Percentiles rank a stretch among this genome's conserved stretches.
phyloP scores from a whole-genome alignment of 2,329 filamentous ascomycete genomes.

The Penicillium paneum region DNA sequence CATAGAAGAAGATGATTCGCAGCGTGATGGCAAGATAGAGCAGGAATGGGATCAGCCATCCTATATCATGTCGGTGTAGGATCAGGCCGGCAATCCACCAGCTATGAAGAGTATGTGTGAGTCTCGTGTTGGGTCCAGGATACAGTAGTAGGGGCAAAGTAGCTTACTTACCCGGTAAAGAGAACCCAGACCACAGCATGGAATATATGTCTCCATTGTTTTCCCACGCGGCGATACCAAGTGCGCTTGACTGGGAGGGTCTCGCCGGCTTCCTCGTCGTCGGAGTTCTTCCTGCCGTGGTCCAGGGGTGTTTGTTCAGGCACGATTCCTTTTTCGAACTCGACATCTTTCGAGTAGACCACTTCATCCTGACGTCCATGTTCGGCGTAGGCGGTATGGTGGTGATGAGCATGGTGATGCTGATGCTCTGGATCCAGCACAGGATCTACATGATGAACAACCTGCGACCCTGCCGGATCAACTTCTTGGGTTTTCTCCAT shows the following conservation, averaged over 20 bases:
- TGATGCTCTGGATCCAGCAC: slow-evolving; percentile 38
- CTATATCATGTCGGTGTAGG: slow-evolving; percentile 67
- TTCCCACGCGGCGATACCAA: slow-evolving; percentile 26
- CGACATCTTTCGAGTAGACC: slow-evolving; percentile 48
- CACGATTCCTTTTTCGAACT: slow-evolving; percentile 39
- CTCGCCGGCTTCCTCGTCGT: slow-evolving; percentile 42
- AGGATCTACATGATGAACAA: slow-evolving; percentile 26
- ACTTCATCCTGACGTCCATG: slow-evolving; percentile 44
- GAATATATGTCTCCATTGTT: slow-evolving; percentile 35
- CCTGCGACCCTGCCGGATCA: background rate
- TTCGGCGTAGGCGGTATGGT: slow-evolving; percentile 38
- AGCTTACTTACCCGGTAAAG: slow-evolving; percentile 53
- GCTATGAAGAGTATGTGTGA: slow-evolving; percentile 32
- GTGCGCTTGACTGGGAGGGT: slow-evolving; percentile 29
- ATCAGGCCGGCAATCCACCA: slow-evolving; percentile 78
- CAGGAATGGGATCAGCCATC: slow-evolving; percentile 82
- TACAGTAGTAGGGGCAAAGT: background rate
- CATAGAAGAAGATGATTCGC: slow-evolving; percentile 69
- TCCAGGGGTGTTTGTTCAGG: slow-evolving; percentile 40
- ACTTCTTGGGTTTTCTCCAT: slow-evolving; percentile 2
- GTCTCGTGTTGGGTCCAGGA: slow-evolving; percentile 8
- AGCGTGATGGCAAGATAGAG: slow-evolving; percentile 72
- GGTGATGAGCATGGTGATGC: slow-evolving; percentile 41
- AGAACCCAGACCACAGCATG: slow-evolving; percentile 50
- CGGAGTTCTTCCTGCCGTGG: slow-evolving; percentile 31